These are phyloP conservation scores for Silene conica DNA, from an alignment of 148 eudicot genomes.

Conservation along the genomic window DNA sequence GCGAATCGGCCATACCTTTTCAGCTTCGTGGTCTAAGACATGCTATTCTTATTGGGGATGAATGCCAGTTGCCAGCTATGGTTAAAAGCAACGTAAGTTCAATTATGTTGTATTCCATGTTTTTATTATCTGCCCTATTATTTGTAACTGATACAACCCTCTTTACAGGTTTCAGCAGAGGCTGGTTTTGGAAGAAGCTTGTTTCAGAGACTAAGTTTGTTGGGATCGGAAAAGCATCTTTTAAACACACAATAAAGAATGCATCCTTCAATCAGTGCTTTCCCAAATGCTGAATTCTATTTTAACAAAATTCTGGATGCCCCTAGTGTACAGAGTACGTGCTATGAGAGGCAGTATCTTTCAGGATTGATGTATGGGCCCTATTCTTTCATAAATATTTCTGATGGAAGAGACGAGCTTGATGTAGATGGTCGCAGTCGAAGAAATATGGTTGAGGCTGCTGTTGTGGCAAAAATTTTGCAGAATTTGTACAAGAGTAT, in stretches of 20 bases:
- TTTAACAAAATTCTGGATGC: slow-evolving; percentile 31
- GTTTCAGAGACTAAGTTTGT: slow-evolving; percentile 48
- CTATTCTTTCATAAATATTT: slow-evolving; percentile 37
- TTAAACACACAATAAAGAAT: slow-evolving; percentile 60
- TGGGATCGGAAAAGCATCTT: slow-evolving; percentile 53
- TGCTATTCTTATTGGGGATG: slow-evolving; percentile 62
- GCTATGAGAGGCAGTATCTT: slow-evolving; percentile 24
- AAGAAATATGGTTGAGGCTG: slow-evolving; percentile 39
- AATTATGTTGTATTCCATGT: background rate
- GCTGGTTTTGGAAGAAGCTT: slow-evolving; percentile 64
- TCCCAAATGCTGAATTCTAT: slow-evolving; percentile 38
- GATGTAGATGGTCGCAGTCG: slow-evolving; percentile 23
- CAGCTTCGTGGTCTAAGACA: slow-evolving; percentile 49
- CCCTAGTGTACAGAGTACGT: slow-evolving; percentile 23
- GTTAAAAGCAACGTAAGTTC: slow-evolving; percentile 51
- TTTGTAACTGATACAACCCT: background rate
- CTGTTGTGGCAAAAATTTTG: slow-evolving; percentile 28
- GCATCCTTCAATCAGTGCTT: slow-evolving; percentile 65
- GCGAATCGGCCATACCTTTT: slow-evolving; percentile 55
- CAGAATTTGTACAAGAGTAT: slow-evolving; percentile 33
- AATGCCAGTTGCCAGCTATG: slow-evolving; percentile 52
- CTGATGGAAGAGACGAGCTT: slow-evolving; percentile 32
- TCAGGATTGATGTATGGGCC: slow-evolving; percentile 31
- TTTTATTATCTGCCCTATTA: background rate
- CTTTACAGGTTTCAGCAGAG: slow-evolving; percentile 33